Evolutionary conservation across 495 filamentous ascomycete species (phyloP).

Genomic region (Sabuloglossum arenarium): DNA sequence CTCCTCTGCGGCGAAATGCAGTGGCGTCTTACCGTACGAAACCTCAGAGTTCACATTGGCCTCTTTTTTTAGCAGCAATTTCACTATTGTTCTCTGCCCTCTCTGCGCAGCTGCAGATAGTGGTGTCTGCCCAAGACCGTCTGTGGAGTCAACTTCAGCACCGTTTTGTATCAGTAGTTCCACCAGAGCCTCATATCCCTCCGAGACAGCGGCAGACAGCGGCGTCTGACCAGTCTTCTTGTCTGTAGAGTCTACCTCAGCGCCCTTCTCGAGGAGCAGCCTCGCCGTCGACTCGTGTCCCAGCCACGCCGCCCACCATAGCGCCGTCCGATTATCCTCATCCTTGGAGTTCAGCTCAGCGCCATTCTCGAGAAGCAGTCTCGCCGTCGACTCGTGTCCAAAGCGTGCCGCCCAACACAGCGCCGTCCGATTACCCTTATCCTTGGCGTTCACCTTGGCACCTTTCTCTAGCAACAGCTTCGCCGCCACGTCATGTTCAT

Average conservation of each 20-base stretch:
- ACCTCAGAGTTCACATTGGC: neutral
- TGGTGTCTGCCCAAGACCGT: neutral
- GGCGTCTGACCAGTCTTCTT: too few species aligned
- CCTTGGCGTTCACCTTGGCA: too few species aligned
- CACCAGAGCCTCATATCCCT: neutral
- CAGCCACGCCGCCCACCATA: too few species aligned
- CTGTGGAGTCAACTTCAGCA: neutral
- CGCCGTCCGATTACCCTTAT: too few species aligned
- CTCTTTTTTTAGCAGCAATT: neutral
- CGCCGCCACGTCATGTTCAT: too few species aligned
- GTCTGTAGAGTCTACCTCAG: neutral
- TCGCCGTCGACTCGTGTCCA: neutral
- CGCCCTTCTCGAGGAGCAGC: neutral
- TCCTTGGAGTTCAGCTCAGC: neutral
- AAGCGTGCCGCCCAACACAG: too few species aligned
- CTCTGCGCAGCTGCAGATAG: neutral
- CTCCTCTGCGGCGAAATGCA: neutral
- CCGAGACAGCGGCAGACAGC: neutral
- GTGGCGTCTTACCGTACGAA: neutral
- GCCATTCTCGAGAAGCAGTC: neutral
- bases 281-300: neutral
- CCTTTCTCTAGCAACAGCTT: too few species aligned
- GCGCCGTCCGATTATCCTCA: too few species aligned
- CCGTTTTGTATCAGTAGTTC: neutral
- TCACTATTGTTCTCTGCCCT: neutral